Evolutionary conservation across 352 stramenopile species (phyloP), one percentile per base, ranked within the genome.

Genomic region (Pythium scleroteichum): DNA sequence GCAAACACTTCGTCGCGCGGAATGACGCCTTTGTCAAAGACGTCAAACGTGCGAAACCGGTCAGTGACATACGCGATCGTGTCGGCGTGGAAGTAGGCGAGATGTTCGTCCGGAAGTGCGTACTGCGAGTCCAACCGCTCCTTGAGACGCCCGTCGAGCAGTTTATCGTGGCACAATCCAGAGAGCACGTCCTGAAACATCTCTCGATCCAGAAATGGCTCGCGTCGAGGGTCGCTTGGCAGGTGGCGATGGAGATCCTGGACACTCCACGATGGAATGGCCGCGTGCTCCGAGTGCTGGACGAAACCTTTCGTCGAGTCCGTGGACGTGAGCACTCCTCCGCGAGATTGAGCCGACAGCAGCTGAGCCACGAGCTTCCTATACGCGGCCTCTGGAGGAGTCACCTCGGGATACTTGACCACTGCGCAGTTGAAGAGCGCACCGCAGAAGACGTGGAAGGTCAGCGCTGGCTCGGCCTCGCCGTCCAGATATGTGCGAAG

Each of bases 401-500:
- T 19, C 4, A 62, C 17, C 17, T 54, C 39, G 27, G 76, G 74
- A 35, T 47, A 64, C 12, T 76, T 59, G 14, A 71, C 24, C 54
- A 76, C 76, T 2, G 79, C 75, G 26, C 71, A 82, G 53, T 87
- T 73, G 47, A 89, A 60, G 0, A 89, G 62, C 0, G 75, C 73
- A 0, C 77, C 79, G 17, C 73, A 79, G 53, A 88, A 88, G 16
- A 79, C 66, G 13, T 69, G 64, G 53, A 89, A 89, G 0, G 77
- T 77, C 26, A 89, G 64, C 5, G 72, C 75, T 13, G 79, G 79
- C 26, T 76, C 55, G 1, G 56, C 68, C 9, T 87, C 76, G 0
- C 67, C 68, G 50, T 89, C 79, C 3, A 89, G 47, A 35, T 84
- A 85, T 40, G 78, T 64, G 26, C 79, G 75, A 39, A 89, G 67